These are phyloP conservation scores for Plantago ovata DNA, from an alignment of 257 asterid species.

Conservation along the genomic window DNA sequence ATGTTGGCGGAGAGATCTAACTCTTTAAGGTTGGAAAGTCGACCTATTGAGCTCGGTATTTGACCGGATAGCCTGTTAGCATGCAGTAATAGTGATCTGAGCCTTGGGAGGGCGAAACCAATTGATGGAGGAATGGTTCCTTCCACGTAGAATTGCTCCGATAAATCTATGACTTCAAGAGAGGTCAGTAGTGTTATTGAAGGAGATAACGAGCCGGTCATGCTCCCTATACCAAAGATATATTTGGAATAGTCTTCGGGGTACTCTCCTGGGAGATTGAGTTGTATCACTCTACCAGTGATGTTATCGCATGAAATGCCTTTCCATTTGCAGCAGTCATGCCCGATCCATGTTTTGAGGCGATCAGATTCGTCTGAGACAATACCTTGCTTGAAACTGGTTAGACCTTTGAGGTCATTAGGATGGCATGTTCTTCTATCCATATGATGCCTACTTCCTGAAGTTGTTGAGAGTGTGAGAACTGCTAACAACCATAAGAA, in stretches of 20 bases:
- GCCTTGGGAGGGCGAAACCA: constrained; percentile 39
- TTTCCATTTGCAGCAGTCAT: constrained; percentile 55
- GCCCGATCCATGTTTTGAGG: constrained; percentile 41
- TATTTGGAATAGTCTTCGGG: constrained; percentile 19
- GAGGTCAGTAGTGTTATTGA: constrained; percentile 35
- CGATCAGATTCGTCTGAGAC: constrained; percentile 36
- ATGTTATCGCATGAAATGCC: constrained; percentile 41
- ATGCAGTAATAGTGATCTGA: constrained; percentile 33
- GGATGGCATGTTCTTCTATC: constrained; percentile 35
- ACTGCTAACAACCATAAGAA: constrained; percentile 25
- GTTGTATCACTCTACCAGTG: constrained; percentile 47
- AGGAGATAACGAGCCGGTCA: constrained; percentile 45
- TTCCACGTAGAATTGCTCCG: constrained; percentile 31
- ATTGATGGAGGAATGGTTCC: constrained; percentile 47
- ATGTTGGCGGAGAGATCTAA: constrained; percentile 39
- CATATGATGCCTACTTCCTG: constrained; percentile 16
- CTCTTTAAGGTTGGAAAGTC: constrained; percentile 32
- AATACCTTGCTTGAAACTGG: constrained; percentile 40
- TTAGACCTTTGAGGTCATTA: constrained; percentile 53
- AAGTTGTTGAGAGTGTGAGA: constrained; percentile 24
- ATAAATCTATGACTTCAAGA: constrained; percentile 46
- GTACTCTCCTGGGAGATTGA: constrained; percentile 46
- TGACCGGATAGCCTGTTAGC: constrained; percentile 43
- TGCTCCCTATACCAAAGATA: constrained; percentile 37
- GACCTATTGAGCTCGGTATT: constrained; percentile 40